These are phyloP conservation scores for Blastomyces emzantsi DNA, from an alignment of 2,329 filamentous ascomycete species.

Conservation along the genomic window DNA sequence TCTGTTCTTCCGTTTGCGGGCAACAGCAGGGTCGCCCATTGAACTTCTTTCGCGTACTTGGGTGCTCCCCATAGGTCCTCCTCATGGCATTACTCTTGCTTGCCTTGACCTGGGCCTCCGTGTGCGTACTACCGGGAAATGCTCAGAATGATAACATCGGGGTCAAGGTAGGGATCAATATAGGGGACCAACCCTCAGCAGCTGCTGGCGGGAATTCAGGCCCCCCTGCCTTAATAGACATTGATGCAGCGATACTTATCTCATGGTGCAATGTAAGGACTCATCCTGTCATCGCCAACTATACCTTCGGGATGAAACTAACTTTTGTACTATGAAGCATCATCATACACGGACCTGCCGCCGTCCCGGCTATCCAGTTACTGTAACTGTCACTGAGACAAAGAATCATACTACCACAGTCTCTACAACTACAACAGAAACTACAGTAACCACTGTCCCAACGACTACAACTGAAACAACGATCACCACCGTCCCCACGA, in stretches of 20 bases:
- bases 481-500: slow-evolving; percentile 15
- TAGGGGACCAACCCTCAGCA: neutral
- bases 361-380: slow-evolving; percentile 8
- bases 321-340: neutral
- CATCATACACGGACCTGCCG: neutral
- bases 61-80: neutral
- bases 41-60: neutral
- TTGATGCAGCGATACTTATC: slow-evolving; percentile 1
- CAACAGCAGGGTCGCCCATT: neutral
- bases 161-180: neutral
- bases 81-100: neutral
- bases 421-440: slow-evolving; percentile 15
- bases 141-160: neutral
- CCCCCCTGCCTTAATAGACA: neutral
- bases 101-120: neutral
- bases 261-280: slow-evolving; percentile 6
- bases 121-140: neutral
- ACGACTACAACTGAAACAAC: slow-evolving; percentile 2
- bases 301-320: neutral
- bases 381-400: slow-evolving; percentile 16
- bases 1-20: neutral
- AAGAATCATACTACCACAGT: slow-evolving; percentile 15
- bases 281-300: neutral
- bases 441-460: slow-evolving; percentile 14
- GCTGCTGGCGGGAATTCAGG: neutral